Evolutionary conservation across 2,329 filamentous ascomycete genomes (phyloP).

Genomic region (Ophiostoma himal-ulmi): DNA sequence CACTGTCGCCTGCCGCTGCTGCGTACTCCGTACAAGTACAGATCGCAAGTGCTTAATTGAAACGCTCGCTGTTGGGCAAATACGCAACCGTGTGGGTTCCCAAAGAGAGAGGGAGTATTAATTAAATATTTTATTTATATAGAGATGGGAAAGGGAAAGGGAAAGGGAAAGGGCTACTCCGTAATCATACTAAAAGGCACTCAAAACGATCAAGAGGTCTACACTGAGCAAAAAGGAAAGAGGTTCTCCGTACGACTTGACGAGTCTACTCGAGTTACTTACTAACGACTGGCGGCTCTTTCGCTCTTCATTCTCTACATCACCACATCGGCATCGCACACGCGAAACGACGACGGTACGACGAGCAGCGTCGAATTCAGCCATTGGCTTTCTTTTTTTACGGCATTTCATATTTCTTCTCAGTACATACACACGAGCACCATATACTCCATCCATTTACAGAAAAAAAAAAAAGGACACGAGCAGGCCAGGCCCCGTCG

Average conservation of each 20-base stretch:
- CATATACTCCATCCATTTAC: neutral
- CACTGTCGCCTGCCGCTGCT: slow-evolving; percentile 5
- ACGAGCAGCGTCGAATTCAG: neutral
- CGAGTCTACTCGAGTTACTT: neutral
- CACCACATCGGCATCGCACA: neutral
- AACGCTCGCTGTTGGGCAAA: slow-evolving; percentile 20
- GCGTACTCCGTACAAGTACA: neutral
- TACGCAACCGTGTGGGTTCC: slow-evolving; percentile 6
- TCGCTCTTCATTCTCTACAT: neutral
- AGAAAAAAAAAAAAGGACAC: neutral
- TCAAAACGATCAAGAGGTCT: neutral
- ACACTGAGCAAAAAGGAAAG: slow-evolving; percentile 7
- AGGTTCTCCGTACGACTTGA: neutral
- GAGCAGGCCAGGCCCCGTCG: neutral
- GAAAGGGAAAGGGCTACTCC: slow-evolving; percentile 5
- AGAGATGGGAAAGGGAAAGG: neutral
- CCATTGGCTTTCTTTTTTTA: neutral
- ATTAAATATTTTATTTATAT: neutral
- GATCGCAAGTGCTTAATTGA: slow-evolving; percentile 18
- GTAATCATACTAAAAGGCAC: neutral
- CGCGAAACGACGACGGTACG: neutral
- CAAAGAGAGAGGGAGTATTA: neutral
- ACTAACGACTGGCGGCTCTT: slow-evolving; percentile 1
- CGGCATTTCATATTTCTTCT: neutral
- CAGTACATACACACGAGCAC: neutral